Evolutionary conservation across 208 protist genomes (phyloP).

Genomic region (Trypanosoma theileri): DNA sequence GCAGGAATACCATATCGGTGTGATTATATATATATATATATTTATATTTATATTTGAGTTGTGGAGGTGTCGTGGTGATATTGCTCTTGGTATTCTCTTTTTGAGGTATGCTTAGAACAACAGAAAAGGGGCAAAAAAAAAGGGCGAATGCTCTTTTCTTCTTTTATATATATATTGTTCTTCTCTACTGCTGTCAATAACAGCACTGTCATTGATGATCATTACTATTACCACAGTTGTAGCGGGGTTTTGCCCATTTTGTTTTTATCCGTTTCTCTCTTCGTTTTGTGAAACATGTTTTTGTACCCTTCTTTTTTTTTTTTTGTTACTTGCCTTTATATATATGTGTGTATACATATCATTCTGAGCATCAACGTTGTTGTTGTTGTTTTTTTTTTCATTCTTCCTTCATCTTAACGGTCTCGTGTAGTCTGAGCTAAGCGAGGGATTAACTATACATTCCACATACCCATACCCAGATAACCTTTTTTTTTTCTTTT

Average conservation of each 20-base stretch:
- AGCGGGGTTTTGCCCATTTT: background rate
- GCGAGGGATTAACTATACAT: constrained; percentile 3
- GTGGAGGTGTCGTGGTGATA: background rate
- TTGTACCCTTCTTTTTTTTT: constrained; percentile 5
- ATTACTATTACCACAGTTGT: too few species aligned
- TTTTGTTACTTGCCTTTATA: too few species aligned
- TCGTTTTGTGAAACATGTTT: constrained; percentile 15
- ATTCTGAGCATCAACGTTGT: background rate
- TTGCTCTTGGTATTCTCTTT: background rate
- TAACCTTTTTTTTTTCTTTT: constrained; percentile 8
- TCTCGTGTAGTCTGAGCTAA: background rate
- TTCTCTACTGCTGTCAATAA: background rate
- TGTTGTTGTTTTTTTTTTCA: constrained; percentile 16
- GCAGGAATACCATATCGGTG: constrained; percentile 1
- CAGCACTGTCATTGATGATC: too few species aligned
- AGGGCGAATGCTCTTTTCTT: background rate
- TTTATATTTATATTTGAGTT: background rate
- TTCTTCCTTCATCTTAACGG: constrained; percentile 12
- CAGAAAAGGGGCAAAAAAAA: background rate
- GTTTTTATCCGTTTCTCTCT: background rate
- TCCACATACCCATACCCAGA: background rate
- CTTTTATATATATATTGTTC: background rate
- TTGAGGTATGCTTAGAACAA: background rate
- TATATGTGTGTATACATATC: constrained; percentile 10
- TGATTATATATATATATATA: constrained; percentile 11